Base-by-base conservation (phyloP, 179 eudicot genomes). In the Beta corolliflora region DNA sequence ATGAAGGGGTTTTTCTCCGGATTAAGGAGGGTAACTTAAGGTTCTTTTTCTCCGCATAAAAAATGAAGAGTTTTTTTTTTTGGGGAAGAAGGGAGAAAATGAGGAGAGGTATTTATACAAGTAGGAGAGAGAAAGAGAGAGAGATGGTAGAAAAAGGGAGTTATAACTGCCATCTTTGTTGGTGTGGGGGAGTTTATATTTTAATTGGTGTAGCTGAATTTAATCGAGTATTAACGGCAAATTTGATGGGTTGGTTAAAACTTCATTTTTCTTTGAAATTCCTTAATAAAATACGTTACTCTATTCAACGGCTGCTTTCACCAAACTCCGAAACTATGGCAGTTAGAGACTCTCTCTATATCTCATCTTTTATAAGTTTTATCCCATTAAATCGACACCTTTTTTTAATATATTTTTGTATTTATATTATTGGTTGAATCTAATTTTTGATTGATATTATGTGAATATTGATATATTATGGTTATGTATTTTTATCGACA, bases 281-380 rank as follows among this genome's bases (percentile, higher is more conserved):
- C 52, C 44, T 36, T 67, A 70, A 68, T 29, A 75, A 59, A 82
- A 23, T 78, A 55, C 79, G 81, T 79, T 76, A 36, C 41, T 36
- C 3, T 36, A 76, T 82, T 79, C 80, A 85, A 82, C 85, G 83
- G 75, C 84, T 81, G 82, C 31, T 44, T 25, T 79, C 75, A 75
- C 85, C 85, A 73, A 81, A 85, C 80, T 82, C 80, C 78, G 74
- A 85, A 82, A 85, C 82, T 81, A 79, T 79, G 87, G 83, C 88
- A 82, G 85, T 82, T 85, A 74, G 73, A 68, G 81, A 81, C 84
- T 81, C 81, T 64, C 18, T 73, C 69, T 80, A 60, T 83, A 13
- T 58, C 65, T 48, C 52, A 48, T 48, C 6, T 2, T n/a, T 8
- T 36, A 0, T 3, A 36, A 36, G 41, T 36, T 29, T 61, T 61